These are phyloP conservation scores for Clonostachys rosea DNA, from an alignment of 2,329 filamentous ascomycete species.

Conservation along the genomic window DNA sequence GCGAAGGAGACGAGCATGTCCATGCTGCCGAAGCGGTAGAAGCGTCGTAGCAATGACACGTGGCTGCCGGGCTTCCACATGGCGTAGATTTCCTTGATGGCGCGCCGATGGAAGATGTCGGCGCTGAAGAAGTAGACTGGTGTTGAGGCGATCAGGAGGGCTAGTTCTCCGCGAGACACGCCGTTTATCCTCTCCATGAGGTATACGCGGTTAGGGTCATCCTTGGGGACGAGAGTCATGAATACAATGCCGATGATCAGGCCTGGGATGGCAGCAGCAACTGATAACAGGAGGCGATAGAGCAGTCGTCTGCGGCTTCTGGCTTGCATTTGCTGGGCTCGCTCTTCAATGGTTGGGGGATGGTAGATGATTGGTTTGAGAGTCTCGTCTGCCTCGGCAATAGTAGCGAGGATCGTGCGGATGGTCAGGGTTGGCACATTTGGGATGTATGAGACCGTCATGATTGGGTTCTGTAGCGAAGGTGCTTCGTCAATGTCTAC, in stretches of 20 bases:
- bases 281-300: constrained; percentile 56
- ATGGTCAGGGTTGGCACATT: constrained; percentile 66
- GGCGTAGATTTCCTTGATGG: constrained; percentile 71
- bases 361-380: constrained; percentile 71
- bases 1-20: constrained; percentile 89
- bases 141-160: constrained; percentile 76
- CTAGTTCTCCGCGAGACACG: constrained; percentile 72
- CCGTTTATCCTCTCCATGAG: constrained; percentile 65
- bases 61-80: constrained; percentile 75
- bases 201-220: constrained; percentile 44
- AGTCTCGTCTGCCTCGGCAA: constrained; percentile 60
- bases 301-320: constrained; percentile 56
- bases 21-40: constrained; percentile 96
- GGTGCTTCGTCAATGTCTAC: constrained; percentile 42
- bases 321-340: constrained; percentile 64
- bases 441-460: constrained; percentile 69
- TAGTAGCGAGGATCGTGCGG: constrained; percentile 64
- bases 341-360: constrained; percentile 78
- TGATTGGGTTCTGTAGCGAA: constrained; percentile 57
- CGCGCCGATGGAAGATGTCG: constrained; percentile 77
- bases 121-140: constrained; percentile 85
- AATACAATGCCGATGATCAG: constrained; percentile 87
- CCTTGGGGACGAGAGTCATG: constrained; percentile 69
- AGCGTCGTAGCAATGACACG: constrained; percentile 67
- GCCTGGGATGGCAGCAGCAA: constrained; percentile 70